These are phyloP conservation scores for Vigna unguiculata DNA, from an alignment of 306 rosid species.

Conservation along the genomic window DNA sequence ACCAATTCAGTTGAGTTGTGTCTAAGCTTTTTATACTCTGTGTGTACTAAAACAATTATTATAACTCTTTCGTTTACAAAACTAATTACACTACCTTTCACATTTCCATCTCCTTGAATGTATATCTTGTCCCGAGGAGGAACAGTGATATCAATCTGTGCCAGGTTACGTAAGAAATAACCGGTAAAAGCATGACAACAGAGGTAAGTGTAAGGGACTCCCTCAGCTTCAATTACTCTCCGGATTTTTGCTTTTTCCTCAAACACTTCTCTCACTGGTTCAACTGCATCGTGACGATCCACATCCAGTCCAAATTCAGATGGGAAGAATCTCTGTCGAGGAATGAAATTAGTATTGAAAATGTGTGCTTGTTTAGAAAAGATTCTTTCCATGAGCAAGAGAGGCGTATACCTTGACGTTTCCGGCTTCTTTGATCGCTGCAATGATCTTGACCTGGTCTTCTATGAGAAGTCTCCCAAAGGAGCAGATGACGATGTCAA, in stretches of 20 bases:
- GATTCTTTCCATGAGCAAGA: no score
- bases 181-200: slow-evolving; percentile 49
- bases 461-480: slow-evolving; percentile 32
- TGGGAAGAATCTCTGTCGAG: slow-evolving; percentile 51
- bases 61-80: no score
- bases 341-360: background rate
- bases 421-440: slow-evolving; percentile 60
- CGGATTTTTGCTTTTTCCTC: slow-evolving; percentile 43
- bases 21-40: background rate
- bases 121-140: slow-evolving; percentile 55
- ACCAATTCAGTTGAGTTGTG: slow-evolving; percentile 6
- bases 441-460: slow-evolving; percentile 50
- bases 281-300: slow-evolving; percentile 47
- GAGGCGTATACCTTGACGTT: slow-evolving; percentile 49
- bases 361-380: no score
- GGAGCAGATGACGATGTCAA: slow-evolving; percentile 54
- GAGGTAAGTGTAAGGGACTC: slow-evolving; percentile 54
- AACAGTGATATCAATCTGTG: slow-evolving; percentile 34
- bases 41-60: background rate
- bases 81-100: slow-evolving; percentile 53
- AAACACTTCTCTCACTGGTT: slow-evolving; percentile 39
- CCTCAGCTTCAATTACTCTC: slow-evolving; percentile 46
- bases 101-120: slow-evolving; percentile 59
- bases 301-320: slow-evolving; percentile 60
- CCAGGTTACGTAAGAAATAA: slow-evolving; percentile 44